Evolutionary conservation across 2,329 filamentous ascomycete genomes (phyloP), one percentile per base, ranked within the genome.

Genomic region (Rasamsonia emersonii): DNA sequence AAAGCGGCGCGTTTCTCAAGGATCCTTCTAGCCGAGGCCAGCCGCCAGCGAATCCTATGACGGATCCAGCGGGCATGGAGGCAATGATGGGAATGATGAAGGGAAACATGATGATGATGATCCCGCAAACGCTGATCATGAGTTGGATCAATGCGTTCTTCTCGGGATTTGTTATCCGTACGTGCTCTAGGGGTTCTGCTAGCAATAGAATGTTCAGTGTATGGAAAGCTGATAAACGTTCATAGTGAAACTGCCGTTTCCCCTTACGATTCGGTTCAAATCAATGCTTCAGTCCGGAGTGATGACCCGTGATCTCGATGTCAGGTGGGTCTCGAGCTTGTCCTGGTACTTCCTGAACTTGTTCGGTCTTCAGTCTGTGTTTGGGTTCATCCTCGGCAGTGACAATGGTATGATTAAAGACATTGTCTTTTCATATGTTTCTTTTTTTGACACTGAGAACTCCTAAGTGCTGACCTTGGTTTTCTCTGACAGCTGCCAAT

Each of bases 81-180:
- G 89, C 88, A 46, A 98, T 98, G 91, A 98, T 98, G 91, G 89
- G 91, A 46, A 94, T 94, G 86, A 93, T 98, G 85, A 98, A 98
- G 75, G 88, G 88, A 36, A 94, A 98, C 57, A 94, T 98, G 83
- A 89, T 91, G 43, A 98, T 96, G 91, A 96, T 98, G 68, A 86
- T 98, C 37, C 91, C 91, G 29, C 94, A 98, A 62, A 96, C 88
- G 4, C 65, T 98, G 56, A 98, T 98, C 47, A 98, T 98, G 91
- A 91, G 89, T 45, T 98, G 91, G 91, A 96, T 98, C 58, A 98
- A 98, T 65, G 88, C 91, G 0, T 98, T 96, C 57, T 98, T 98
- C 53, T 93, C 86, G 32, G 91, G 91, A 18, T 98, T 95, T 54
- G 91, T 98, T 28, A 95, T 98, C 41, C 86, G 86, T 93, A 69